These are phyloP conservation scores for Plasmodium yoelii DNA, from an alignment of 169 alveolate species.

Conservation along the genomic window DNA sequence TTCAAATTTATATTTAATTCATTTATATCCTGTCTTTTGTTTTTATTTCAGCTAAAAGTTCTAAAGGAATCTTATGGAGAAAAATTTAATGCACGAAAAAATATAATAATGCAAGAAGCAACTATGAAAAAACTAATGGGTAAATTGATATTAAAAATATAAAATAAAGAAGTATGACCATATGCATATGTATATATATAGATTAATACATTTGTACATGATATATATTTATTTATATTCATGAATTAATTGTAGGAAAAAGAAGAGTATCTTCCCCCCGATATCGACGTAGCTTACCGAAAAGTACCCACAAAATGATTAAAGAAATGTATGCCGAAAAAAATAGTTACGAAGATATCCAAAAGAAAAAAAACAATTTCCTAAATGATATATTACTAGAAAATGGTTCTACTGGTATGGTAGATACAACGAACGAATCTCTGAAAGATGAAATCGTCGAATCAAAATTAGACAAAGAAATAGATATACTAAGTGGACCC, in stretches of 20 bases:
- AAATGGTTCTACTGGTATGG: not conserved
- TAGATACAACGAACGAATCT: not conserved
- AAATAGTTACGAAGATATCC: conserved; percentile 2
- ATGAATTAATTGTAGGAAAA: conserved; percentile 23
- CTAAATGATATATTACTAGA: conserved; percentile 2
- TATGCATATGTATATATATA: not conserved
- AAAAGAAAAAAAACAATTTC: conserved; percentile 11
- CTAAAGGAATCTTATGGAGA: conserved; percentile 70
- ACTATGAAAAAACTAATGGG: conserved; percentile 57
- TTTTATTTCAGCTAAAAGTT: conserved; percentile 34
- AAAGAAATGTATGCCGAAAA: conserved; percentile 72
- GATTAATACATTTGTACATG: not conserved
- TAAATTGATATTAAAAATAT: conserved; percentile 4
- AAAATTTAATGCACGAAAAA: conserved; percentile 40
- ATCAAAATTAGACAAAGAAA: too few species aligned
- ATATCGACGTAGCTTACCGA: conserved; percentile 52
- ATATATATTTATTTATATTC: not conserved
- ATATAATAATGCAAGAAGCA: conserved; percentile 45
- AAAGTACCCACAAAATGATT: conserved; percentile 70
- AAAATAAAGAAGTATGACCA: not conserved
- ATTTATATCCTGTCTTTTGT: not conserved
- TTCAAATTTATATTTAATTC: not conserved
- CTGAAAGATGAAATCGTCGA: not conserved
- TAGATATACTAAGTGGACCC: too few species aligned
- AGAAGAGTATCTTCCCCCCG: conserved; percentile 71